These are phyloP conservation scores for Candida qinlingensis DNA, from an alignment of 805 yeast species.

Conservation along the genomic window DNA sequence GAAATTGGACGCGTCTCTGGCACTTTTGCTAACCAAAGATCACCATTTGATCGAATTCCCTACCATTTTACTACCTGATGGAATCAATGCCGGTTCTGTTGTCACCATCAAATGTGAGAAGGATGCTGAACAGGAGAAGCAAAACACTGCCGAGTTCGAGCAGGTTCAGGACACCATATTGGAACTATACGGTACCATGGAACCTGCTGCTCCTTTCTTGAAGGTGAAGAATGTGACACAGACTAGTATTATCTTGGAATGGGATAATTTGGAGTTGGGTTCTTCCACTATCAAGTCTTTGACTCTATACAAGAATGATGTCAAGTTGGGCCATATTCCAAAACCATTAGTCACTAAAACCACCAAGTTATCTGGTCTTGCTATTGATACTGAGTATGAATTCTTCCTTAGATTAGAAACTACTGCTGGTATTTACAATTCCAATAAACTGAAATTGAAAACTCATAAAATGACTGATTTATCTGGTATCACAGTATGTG, in stretches of 20 bases:
- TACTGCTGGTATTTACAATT: constrained; percentile 79
- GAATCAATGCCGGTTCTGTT: constrained; percentile 88
- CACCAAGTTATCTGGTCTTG: constrained; percentile 86
- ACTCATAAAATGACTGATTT: constrained; percentile 97
- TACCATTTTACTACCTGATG: constrained; percentile 85
- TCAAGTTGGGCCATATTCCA: constrained; percentile 77
- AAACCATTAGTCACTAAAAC: constrained; percentile 72
- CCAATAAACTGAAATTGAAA: constrained; percentile 61
- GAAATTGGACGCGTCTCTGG: constrained; percentile 90
- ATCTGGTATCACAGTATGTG: constrained; percentile 84
- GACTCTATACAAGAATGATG: constrained; percentile 64
- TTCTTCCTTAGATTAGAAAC: constrained; percentile 81
- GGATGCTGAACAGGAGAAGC: constrained; percentile 58
- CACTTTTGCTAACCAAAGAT: constrained; percentile 81
- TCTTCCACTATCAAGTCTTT: constrained; percentile 74
- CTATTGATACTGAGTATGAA: constrained; percentile 75
- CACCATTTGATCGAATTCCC: constrained; percentile 96
- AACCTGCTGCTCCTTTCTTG: constrained; percentile 69
- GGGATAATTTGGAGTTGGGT: constrained; percentile 86
- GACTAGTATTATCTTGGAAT: constrained; percentile 89
- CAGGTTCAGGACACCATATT: constrained; percentile 69
- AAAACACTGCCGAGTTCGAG: constrained; percentile 55
- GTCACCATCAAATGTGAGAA: constrained; percentile 81
- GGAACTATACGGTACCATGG: constrained; percentile 62
- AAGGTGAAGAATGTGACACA: constrained; percentile 78